A percentile compares a stretch with the other conserved stretches of the same genome.
Conservation (phyloP, 176 grass and related monocot genomes). For the Carex littledalei region DNA sequence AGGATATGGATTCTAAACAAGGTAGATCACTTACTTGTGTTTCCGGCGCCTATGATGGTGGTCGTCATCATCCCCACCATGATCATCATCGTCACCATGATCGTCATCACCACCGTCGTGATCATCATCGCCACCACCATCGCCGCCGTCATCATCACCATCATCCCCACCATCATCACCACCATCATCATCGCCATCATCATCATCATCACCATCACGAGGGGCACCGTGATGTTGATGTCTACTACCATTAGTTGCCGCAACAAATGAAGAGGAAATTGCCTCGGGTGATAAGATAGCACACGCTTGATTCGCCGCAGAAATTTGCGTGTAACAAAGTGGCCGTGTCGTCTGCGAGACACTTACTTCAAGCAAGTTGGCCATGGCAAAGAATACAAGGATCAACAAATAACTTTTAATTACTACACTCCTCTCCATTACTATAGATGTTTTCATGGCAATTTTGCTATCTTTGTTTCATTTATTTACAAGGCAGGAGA, state of each 20-base stretch:
- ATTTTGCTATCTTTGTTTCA: background rate
- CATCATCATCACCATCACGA: background rate
- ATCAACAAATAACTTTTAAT: background rate
- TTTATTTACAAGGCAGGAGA: background rate
- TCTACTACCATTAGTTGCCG: background rate
- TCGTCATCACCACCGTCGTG: background rate
- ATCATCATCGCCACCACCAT: background rate
- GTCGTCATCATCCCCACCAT: background rate
- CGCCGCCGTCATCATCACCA: background rate
- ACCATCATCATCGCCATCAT: background rate
- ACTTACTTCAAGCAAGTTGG: background rate
- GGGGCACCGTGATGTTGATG: background rate
- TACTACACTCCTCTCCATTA: background rate
- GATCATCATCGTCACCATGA: background rate
- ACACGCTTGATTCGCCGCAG: conserved; percentile 71
- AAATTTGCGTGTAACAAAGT: conserved; percentile 69
- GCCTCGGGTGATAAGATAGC: conserved; percentile 34
- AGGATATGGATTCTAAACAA: background rate
- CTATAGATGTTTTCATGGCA: background rate
- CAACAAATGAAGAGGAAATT: background rate
- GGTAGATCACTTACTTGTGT: rapidly evolving
- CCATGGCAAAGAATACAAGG: background rate
- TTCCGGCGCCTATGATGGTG: background rate
- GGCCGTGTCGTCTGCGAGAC: conserved; percentile 28
- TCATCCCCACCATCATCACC: background rate